Evolutionary conservation across 192 early-diverging fungal genomes (phyloP).

Genomic region (Coemansia sp.): DNA sequence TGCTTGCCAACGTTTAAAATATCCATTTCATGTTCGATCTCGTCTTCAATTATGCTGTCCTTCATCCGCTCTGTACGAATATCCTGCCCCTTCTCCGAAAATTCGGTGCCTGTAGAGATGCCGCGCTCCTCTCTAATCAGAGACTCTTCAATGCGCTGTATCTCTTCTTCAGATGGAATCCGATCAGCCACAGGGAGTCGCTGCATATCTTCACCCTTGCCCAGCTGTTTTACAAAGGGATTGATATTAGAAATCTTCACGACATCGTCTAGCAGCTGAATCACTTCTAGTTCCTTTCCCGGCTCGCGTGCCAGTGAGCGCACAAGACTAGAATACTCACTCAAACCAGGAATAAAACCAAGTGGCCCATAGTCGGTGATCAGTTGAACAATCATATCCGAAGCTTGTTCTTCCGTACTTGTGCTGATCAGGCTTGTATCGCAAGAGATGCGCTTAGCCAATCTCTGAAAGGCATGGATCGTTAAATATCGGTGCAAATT

Average conservation of each 20-base stretch:
- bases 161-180: constrained; percentile 46
- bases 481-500: constrained; percentile 39
- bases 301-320: constrained; percentile 38
- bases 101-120: not conserved
- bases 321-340: constrained; percentile 44
- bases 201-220: not conserved
- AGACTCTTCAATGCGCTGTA: constrained; percentile 33
- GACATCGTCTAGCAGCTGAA: constrained; percentile 45
- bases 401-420: constrained; percentile 12
- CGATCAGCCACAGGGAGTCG: constrained; percentile 11
- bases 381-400: constrained; percentile 24
- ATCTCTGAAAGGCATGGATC: constrained; percentile 32
- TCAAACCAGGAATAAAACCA: constrained; percentile 23
- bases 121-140: constrained; percentile 9
- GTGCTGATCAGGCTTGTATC: not conserved
- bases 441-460: constrained; percentile 24
- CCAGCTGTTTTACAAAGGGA: constrained; percentile 23
- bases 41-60: constrained; percentile 1
- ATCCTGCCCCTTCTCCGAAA: not conserved
- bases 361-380: constrained; percentile 37
- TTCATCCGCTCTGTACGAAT: not conserved
- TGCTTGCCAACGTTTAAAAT: not conserved
- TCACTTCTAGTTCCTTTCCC: constrained; percentile 36
- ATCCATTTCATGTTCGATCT: not conserved
- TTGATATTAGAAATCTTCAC: constrained; percentile 39